Evolutionary conservation across 2,329 filamentous ascomycete genomes (phyloP), one percentile per base, ranked within the genome.

Genomic region (Monilinia polystroma): DNA sequence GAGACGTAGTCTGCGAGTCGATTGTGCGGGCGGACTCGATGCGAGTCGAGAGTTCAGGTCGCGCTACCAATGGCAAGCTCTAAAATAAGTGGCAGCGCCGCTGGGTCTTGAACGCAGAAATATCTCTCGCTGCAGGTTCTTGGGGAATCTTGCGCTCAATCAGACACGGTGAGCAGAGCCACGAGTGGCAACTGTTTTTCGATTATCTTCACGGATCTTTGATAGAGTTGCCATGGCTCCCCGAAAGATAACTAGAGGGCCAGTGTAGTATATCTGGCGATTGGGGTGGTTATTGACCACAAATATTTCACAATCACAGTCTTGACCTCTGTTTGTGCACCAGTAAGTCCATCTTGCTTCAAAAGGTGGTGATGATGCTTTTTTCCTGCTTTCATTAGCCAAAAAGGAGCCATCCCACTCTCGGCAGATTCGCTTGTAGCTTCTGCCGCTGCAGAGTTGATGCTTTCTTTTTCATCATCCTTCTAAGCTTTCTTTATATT

Each of bases 321-420:
- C 38, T 11, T 41, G 10, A 11, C 4, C 11, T 41, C 32, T 41
- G 38, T 41, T 12, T 41, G 12, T 41, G 38, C 80, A 67, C 80
- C 81, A 0, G 84, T 85, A n/a, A 90, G 81, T 43, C 80, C 78
- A 2, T 79, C 78, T 3, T 87, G 87, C 53, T 83, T 43, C 76
- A 23, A 52, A 8, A 68, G 47, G 67, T 52, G 62, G 6, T 20
- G 32, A 18, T 72, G 69, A 10, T 59, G 10, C 53, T 72, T 49
- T 49, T 11, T 7, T 43, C 23, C 29, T 72, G n/a, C 32, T 47
- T 52, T 67, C 68, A 20, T 11, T 49, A 26, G 7, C 45, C 23
- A 26, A 10, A 26, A 26, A 51, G n/a, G 23, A 51, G 16, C 26
- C 12, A 29, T 16, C 23, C 1, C 51, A 16, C 12, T 16, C 5